Evolutionary conservation across 1,139 yeast species (phyloP).

Genomic region (Diutina pseudorugosa): DNA sequence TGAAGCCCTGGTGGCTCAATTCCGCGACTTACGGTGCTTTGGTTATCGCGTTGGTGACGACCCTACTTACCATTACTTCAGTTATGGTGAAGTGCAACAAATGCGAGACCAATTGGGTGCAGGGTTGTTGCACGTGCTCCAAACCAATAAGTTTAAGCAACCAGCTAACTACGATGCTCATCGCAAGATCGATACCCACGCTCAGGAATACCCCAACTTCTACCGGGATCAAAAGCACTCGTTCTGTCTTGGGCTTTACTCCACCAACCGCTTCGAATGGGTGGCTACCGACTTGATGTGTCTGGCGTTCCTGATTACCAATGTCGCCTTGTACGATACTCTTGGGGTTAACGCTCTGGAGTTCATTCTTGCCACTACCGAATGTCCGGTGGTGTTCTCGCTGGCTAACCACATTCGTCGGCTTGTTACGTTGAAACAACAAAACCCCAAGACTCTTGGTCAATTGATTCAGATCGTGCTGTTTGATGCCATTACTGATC

Average conservation of each 20-base stretch:
- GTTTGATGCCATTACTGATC: slow-evolving; percentile 14
- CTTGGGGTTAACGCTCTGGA: slow-evolving; percentile 14
- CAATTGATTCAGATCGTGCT: slow-evolving; percentile 12
- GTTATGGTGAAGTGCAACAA: slow-evolving; percentile 14
- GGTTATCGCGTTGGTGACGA: slow-evolving; percentile 19
- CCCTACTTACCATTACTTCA: slow-evolving; percentile 12
- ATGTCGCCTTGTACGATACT: slow-evolving; percentile 17
- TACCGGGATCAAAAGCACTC: slow-evolving; percentile 8
- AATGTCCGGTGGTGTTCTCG: slow-evolving; percentile 16
- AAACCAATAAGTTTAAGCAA: slow-evolving; percentile 17
- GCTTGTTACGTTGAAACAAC: slow-evolving; percentile 11
- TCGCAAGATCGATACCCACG: slow-evolving; percentile 18
- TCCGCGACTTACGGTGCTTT: slow-evolving; percentile 16
- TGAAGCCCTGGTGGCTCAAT: slow-evolving; percentile 12
- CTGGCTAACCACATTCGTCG: slow-evolving; percentile 20
- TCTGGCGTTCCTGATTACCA: slow-evolving; percentile 13
- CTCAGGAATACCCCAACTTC: slow-evolving; percentile 9
- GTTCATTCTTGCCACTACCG: slow-evolving; percentile 13
- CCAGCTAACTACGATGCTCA: slow-evolving; percentile 13
- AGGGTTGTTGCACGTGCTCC: slow-evolving; percentile 20
- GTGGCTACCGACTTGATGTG: slow-evolving; percentile 14
- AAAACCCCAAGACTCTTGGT: slow-evolving; percentile 10
- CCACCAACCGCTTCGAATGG: slow-evolving; percentile 17
- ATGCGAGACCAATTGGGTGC: slow-evolving; percentile 22
- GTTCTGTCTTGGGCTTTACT: slow-evolving; percentile 13